Evolutionary conservation across 1,139 yeast species (phyloP).

Genomic region (Yamadazyma siamensis): DNA sequence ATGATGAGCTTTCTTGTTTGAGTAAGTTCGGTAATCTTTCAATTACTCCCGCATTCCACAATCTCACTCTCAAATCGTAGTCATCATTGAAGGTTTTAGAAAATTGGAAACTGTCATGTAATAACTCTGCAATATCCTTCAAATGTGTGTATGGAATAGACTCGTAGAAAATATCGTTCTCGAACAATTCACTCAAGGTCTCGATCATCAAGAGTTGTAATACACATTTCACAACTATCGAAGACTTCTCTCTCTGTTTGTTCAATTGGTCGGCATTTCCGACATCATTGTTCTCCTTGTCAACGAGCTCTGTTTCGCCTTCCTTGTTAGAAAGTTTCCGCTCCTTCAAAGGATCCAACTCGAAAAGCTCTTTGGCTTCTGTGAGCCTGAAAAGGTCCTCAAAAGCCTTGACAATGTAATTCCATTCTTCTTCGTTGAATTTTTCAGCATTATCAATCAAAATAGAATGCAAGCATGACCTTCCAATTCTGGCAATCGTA

Average conservation of each 20-base stretch:
- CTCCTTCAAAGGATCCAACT: slow-evolving; percentile 52
- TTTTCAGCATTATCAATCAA: slow-evolving; percentile 70
- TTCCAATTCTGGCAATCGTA: slow-evolving; percentile 91
- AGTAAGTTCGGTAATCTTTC: slow-evolving; percentile 88
- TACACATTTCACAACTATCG: slow-evolving; percentile 89
- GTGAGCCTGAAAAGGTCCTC: slow-evolving; percentile 71
- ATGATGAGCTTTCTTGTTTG: slow-evolving; percentile 87
- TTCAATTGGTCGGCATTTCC: slow-evolving; percentile 19
- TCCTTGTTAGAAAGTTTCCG: slow-evolving; percentile 1
- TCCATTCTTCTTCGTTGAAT: slow-evolving; percentile 72
- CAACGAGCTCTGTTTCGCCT: not conserved
- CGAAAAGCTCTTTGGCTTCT: slow-evolving; percentile 81
- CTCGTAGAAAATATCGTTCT: slow-evolving; percentile 65
- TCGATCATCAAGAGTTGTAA: slow-evolving; percentile 87
- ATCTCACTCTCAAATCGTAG: slow-evolving; percentile 75
- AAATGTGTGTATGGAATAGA: slow-evolving; percentile 65
- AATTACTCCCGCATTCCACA: slow-evolving; percentile 91
- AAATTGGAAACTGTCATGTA: slow-evolving; percentile 72
- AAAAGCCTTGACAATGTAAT: slow-evolving; percentile 60
- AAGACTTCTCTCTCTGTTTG: slow-evolving; percentile 56
- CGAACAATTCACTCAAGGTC: slow-evolving; percentile 74
- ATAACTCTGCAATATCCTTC: slow-evolving; percentile 53
- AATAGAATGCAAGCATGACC: slow-evolving; percentile 79
- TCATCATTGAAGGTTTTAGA: slow-evolving; percentile 87
- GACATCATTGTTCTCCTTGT: slow-evolving; percentile 16